A percentile compares a stretch with the other conserved stretches of the same genome.
These are phyloP conservation scores for Leccinum arenicola DNA, from an alignment of 768 basidiomycete species.

Conservation along the genomic window DNA sequence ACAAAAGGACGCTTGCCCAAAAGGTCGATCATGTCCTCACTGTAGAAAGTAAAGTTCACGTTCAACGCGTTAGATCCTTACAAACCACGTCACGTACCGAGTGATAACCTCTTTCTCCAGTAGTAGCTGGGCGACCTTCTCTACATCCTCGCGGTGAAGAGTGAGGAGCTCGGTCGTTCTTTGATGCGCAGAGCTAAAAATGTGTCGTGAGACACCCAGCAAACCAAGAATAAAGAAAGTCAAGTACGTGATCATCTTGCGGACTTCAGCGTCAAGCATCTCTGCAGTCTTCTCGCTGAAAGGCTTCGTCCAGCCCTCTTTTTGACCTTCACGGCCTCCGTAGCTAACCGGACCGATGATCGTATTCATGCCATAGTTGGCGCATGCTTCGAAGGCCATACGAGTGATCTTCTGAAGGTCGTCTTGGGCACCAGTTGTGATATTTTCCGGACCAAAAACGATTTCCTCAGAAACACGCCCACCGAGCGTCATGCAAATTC, in stretches of 20 bases:
- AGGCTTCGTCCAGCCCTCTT: constrained; percentile 92
- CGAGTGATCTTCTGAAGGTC: constrained; percentile 97
- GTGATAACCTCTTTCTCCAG: constrained; percentile 97
- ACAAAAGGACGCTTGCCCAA: constrained; percentile 81
- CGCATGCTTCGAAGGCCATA: constrained; percentile 95
- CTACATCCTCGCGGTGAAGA: constrained; percentile 80
- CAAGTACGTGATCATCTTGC: constrained; percentile 89
- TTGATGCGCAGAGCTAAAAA: constrained; percentile 64
- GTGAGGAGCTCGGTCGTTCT: constrained; percentile 81
- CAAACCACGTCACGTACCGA: constrained; percentile 48
- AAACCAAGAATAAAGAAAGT: constrained; percentile 15
- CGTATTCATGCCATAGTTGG: constrained; percentile 96
- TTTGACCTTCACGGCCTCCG: constrained; percentile 79
- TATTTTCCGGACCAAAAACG: constrained; percentile 87
- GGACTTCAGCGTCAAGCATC: constrained; percentile 86
- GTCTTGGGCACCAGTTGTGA: constrained; percentile 98
- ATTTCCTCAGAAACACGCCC: constrained; percentile 98
- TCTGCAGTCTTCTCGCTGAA: constrained; percentile 98
- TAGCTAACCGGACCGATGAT: constrained; percentile 96
- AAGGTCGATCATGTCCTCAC: constrained; percentile 84
- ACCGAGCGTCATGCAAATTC: constrained; percentile 98
- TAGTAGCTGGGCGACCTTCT: constrained; percentile 87
- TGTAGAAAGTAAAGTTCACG: constrained; percentile 27
- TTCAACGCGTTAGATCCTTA: background rate
- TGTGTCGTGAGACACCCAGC: constrained; percentile 7